Evolutionary conservation across 768 basidiomycete genomes (phyloP).

Genomic region (Lactifluus hygrophoroides): DNA sequence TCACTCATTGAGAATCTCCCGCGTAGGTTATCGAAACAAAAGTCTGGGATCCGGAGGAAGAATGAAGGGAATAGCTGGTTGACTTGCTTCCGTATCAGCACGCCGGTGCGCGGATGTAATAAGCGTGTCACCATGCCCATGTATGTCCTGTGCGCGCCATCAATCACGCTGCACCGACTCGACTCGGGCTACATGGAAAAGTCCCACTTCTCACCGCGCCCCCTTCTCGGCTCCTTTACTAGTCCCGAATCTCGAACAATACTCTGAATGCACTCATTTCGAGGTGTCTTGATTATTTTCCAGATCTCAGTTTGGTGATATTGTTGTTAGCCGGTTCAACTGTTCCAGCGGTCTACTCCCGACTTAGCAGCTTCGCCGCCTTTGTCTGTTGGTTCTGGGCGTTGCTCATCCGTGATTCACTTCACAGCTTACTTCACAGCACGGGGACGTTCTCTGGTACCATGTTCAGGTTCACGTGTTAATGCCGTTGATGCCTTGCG

Average conservation of each 20-base stretch:
- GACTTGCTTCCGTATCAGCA: neutral
- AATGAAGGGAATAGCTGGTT: neutral
- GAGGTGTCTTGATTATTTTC: neutral
- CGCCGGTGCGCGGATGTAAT: neutral
- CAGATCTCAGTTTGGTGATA: neutral
- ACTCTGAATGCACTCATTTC: neutral
- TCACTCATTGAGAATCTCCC: neutral
- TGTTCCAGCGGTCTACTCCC: neutral
- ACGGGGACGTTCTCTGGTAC: neutral
- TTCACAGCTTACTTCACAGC: neutral
- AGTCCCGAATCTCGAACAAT: neutral
- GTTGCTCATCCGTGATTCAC: neutral
- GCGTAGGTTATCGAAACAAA: neutral
- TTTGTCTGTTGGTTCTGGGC: neutral
- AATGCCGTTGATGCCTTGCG: constrained; percentile 16
- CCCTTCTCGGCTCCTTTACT: neutral
- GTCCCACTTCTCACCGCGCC: too few relatives aligned
- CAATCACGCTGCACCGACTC: too few relatives aligned
- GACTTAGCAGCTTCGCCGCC: neutral
- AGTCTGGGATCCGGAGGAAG: too few relatives aligned
- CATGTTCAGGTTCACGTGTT: constrained; percentile 7
- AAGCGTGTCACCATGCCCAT: neutral
- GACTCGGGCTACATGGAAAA: neutral
- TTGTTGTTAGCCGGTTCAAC: neutral
- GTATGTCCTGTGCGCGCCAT: too few relatives aligned